Evolutionary conservation across 345 rosid species (phyloP), one percentile per base, ranked within the genome.

Genomic region (Hypericum androsaemum): DNA sequence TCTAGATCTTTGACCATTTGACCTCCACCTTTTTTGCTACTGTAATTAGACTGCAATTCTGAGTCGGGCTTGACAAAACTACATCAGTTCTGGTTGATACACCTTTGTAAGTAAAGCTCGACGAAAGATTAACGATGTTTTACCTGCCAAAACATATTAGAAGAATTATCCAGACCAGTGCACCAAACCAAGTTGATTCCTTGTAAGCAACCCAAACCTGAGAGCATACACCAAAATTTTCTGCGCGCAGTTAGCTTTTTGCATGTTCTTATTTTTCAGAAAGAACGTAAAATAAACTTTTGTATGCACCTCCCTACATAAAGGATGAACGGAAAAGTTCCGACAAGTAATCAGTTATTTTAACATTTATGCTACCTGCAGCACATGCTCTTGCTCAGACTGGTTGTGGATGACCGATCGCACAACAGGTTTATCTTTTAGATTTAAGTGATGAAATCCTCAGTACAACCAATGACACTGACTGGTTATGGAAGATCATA

Each of bases 121-220:
- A 58, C 0, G 28, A 6, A n/a, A 2, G 6, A 32, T 46, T 22
- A 32, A 43, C 44, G 36, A 46, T 15, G 50, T 3, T 6, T 59
- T 79, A 90, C 96, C 98, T 78, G 72, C 98, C 98, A 63, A 84
- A 73, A 53, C 87, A 80, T 66, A 87, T 61, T 43, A 87, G 58
- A 7, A 87, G 69, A 64, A 74, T 46, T 57, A 87, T 79, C 98
- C 98, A 90, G 8, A 80, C 12, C 36, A 72, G 37, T 50, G 79
- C 84, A 72, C 50, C 36, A 48, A 81, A 45, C 92, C 83, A 87
- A 62, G 72, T 79, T 7, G 86, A 57, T 67, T 87, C 96, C 77
- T 90, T 90, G 76, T 87, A 90, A 40, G 71, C 70, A 64, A 84
- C 77, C 98, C 96, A 90, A 45, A 84, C 83, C 96, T 67, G 43